phyloP scores from a whole-genome alignment of 768 basidiomycete species.

The Podaxis sp. region DNA sequence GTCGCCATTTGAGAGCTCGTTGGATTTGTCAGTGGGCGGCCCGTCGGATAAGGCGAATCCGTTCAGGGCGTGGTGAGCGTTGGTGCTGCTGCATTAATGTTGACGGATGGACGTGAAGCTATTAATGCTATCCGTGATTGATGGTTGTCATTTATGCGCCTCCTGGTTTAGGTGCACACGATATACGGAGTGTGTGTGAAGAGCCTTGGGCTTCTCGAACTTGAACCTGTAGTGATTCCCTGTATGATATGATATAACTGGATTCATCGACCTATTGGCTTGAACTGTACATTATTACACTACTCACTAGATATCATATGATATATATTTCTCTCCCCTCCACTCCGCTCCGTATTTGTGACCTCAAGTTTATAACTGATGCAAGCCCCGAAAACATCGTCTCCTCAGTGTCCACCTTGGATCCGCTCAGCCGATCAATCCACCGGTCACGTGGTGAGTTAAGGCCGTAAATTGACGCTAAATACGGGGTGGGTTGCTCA shows the following conservation, averaged over 20 bases:
- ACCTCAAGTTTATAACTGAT: not conserved
- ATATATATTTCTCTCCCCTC: not conserved
- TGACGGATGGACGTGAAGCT: not conserved
- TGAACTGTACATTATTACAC: not conserved
- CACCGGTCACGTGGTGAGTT: slow-evolving; percentile 1
- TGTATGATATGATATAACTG: not conserved
- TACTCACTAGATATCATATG: not conserved
- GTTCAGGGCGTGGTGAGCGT: slow-evolving; percentile 50
- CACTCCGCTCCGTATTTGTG: too few species aligned
- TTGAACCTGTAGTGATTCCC: not conserved
- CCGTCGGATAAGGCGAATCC: slow-evolving; percentile 34
- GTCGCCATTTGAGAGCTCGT: slow-evolving; percentile 67
- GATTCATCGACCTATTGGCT: not conserved
- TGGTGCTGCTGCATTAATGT: not conserved
- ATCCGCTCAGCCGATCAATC: not conserved
- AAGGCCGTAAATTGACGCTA: not conserved
- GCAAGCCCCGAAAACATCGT: not conserved
- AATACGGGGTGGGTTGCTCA: slow-evolving; percentile 1
- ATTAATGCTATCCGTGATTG: not conserved
- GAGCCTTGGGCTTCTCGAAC: not conserved
- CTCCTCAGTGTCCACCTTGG: not conserved
- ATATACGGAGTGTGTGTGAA: not conserved
- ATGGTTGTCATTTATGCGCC: not conserved
- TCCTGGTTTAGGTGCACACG: not conserved
- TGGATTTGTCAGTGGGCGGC: slow-evolving; percentile 35